Conservation (phyloP, 768 basidiomycete genomes). For the Termitomyces sp. region DNA sequence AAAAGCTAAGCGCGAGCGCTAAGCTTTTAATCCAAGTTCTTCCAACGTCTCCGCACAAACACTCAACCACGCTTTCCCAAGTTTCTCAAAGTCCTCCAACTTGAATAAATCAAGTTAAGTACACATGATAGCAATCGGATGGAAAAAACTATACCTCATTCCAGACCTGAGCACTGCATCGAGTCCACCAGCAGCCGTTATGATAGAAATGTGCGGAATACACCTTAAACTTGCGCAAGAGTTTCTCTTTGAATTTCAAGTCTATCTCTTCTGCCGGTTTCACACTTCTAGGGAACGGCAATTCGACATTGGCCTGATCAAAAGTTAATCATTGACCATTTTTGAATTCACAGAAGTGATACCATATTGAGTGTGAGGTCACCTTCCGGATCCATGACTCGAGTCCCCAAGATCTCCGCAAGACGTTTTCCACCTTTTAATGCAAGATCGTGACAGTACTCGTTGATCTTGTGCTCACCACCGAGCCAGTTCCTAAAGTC, state of each 20-base stretch:
- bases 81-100: slow-evolving; percentile 37
- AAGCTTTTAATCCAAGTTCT: slow-evolving; percentile 15
- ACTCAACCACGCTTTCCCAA: slow-evolving; percentile 28
- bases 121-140: background rate
- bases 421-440: slow-evolving; percentile 59
- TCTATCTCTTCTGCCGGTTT: slow-evolving; percentile 17
- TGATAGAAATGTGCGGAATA: slow-evolving; percentile 30
- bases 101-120: slow-evolving; percentile 7
- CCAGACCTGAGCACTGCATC: slow-evolving; percentile 42
- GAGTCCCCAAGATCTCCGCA: slow-evolving; percentile 59
- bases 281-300: slow-evolving; percentile 28
- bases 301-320: slow-evolving; percentile 32
- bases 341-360: background rate
- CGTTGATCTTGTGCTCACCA: slow-evolving; percentile 72
- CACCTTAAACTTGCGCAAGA: slow-evolving; percentile 29
- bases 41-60: slow-evolving; percentile 28
- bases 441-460: slow-evolving; percentile 70
- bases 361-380: slow-evolving; percentile 77
- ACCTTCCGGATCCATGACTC: slow-evolving; percentile 53
- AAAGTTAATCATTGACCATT: background rate
- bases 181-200: slow-evolving; percentile 38
- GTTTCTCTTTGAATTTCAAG: slow-evolving; percentile 20
- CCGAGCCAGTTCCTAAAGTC: slow-evolving; percentile 77
- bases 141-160: slow-evolving; percentile 27
- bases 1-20: background rate